Evolutionary conservation across 257 asterid species (phyloP).

Genomic region (Schizonepeta tenuifolia): DNA sequence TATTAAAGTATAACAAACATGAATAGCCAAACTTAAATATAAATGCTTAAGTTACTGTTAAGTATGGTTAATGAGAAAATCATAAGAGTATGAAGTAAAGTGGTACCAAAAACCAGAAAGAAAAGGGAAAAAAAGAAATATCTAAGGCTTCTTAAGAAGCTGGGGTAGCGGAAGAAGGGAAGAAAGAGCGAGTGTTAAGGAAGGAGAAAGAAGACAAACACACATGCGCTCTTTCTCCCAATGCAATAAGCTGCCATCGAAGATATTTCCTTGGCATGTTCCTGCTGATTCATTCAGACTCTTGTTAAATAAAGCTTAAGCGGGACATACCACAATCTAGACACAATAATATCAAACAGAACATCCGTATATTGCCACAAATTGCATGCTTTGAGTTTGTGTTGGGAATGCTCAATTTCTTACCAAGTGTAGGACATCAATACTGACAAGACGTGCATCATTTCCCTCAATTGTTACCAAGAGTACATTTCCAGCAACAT

Average conservation of each 20-base stretch:
- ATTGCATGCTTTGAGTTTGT: conserved; percentile 35
- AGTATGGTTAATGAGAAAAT: conserved; percentile 29
- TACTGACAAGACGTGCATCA: conserved; percentile 98
- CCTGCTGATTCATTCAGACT: conserved; percentile 99
- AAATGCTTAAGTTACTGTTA: conserved; percentile 18
- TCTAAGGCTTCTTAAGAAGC: conserved; percentile 41
- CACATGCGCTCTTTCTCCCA: conserved; percentile 96
- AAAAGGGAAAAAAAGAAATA: conserved; percentile 20
- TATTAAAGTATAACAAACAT: conserved; percentile 18
- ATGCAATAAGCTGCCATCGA: conserved; percentile 99
- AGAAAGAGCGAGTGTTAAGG: conserved; percentile 92
- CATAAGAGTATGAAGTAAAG: conserved; percentile 20
- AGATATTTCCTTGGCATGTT: conserved; percentile 93
- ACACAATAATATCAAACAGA: conserved; percentile 47
- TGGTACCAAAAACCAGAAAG: conserved; percentile 20
- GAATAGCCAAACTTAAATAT: conserved; percentile 23
- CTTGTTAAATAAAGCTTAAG: conserved; percentile 83
- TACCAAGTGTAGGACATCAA: conserved; percentile 98
- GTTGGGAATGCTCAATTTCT: conserved; percentile 45
- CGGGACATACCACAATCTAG: conserved; percentile 60
- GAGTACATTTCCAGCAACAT: conserved; percentile 98
- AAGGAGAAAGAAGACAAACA: conserved; percentile 99
- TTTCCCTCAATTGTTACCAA: conserved; percentile 96
- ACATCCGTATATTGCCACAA: conserved; percentile 37
- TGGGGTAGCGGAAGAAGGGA: conserved; percentile 67